These are phyloP conservation scores for Boletus pseudopeckii DNA, from an alignment of 768 basidiomycete species.

Conservation along the genomic window DNA sequence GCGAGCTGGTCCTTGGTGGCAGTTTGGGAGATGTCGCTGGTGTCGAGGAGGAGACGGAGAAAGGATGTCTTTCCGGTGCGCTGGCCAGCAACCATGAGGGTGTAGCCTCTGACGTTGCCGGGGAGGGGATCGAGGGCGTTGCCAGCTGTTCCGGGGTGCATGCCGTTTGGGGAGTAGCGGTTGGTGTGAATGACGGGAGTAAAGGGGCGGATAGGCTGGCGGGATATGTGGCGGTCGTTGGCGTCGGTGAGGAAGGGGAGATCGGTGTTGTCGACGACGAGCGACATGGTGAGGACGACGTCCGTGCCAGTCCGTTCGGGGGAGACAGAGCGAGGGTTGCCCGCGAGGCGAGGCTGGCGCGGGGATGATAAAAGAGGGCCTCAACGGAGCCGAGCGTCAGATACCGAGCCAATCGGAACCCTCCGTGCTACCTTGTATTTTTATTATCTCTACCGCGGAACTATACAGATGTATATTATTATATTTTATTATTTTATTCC, in stretches of 20 bases:
- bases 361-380: conserved; percentile 55
- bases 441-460: conserved; percentile 26
- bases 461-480: conserved; percentile 23
- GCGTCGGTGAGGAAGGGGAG: conserved; percentile 46
- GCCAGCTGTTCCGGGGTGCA: conserved; percentile 28
- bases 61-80: conserved; percentile 86
- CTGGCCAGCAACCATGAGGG: conserved; percentile 79
- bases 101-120: conserved; percentile 41
- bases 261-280: conserved; percentile 61
- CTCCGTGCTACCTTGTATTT: conserved; percentile 7
- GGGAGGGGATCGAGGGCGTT: conserved; percentile 25
- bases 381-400: conserved; percentile 44
- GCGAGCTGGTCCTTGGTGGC: conserved; percentile 73
- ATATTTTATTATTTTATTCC: conserved; percentile 18
- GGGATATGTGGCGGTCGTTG: conserved; percentile 28
- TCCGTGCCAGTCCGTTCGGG: conserved; percentile 49
- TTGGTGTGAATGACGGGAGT: conserved; percentile 21
- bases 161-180: conserved; percentile 26
- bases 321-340: conserved; percentile 44
- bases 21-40: conserved; percentile 59
- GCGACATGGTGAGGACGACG: conserved; percentile 35
- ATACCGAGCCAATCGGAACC: conserved; percentile 66
- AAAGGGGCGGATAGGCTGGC: conserved; percentile 27
- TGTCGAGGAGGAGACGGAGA: conserved; percentile 81
- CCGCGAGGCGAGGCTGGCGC: conserved; percentile 63